Percentiles rank a stretch among this genome's conserved stretches.
These are phyloP conservation scores for Evernia prunastri DNA, from an alignment of 495 filamentous ascomycete genomes.

Conservation along the genomic window DNA sequence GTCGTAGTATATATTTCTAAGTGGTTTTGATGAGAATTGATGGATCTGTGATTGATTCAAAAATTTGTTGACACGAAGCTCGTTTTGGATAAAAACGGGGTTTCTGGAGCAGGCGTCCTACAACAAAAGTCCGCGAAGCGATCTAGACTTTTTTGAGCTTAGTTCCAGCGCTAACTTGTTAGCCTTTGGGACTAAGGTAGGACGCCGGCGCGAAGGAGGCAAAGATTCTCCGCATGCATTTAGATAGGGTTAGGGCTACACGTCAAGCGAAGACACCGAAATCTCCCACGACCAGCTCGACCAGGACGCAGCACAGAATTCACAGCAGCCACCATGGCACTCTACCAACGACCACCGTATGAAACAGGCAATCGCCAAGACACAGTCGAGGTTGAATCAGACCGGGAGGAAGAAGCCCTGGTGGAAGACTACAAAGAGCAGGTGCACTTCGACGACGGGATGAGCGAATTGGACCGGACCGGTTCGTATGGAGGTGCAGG, in stretches of 20 bases:
- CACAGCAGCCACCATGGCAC: conserved; percentile 31
- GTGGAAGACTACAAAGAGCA: conserved; percentile 93
- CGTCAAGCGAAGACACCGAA: conserved; percentile 22
- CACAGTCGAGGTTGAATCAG: conserved; percentile 66
- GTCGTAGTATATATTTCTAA: too few relatives aligned
- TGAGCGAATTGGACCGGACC: conserved; percentile 68
- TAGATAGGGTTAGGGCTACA: background rate
- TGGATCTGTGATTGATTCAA: too few relatives aligned
- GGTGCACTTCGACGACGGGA: conserved; percentile 79
- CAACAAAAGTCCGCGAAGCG: too few relatives aligned
- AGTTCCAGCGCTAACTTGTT: too few relatives aligned
- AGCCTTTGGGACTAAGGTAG: too few relatives aligned
- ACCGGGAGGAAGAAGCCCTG: conserved; percentile 89
- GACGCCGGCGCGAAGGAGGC: too few relatives aligned
- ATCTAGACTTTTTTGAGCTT: too few relatives aligned
- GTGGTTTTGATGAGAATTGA: too few relatives aligned
- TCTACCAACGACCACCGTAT: conserved; percentile 34
- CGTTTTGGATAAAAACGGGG: too few relatives aligned
- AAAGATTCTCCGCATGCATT: background rate
- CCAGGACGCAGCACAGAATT: background rate
- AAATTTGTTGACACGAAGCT: too few relatives aligned
- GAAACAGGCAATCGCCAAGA: conserved; percentile 29
- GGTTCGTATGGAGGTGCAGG: conserved; percentile 38
- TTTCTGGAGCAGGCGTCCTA: too few relatives aligned
- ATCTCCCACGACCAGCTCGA: background rate